Conservation (phyloP, 768 basidiomycete genomes). For the Candolleomyces eurysporus region DNA sequence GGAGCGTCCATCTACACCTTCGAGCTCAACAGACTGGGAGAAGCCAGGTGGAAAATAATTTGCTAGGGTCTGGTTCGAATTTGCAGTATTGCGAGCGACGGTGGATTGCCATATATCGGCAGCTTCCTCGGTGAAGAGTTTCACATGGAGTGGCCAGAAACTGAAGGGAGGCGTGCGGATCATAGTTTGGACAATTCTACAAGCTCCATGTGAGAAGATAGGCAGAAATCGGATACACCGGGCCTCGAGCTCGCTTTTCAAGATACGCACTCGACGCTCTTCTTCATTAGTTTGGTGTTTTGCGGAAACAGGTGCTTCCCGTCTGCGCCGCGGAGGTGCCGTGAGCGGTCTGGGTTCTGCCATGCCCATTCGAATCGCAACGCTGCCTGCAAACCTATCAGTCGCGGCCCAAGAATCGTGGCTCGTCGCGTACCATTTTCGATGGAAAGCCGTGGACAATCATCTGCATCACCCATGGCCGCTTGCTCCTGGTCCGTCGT, state of each 20-base stretch:
- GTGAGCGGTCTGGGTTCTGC: constrained; percentile 72
- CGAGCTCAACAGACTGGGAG: constrained; percentile 50
- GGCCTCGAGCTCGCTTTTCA: neutral
- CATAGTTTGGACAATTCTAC: constrained; percentile 62
- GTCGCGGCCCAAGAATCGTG: neutral
- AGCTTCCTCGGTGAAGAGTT: constrained; percentile 68
- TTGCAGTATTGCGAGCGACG: constrained; percentile 2
- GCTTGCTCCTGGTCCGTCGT: constrained; percentile 53
- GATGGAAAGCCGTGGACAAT: constrained; percentile 84
- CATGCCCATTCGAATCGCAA: constrained; percentile 84
- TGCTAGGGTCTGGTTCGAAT: neutral
- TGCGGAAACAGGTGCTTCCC: constrained; percentile 38
- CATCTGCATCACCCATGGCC: constrained; percentile 86
- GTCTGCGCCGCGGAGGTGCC: constrained; percentile 53
- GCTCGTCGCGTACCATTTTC: constrained; percentile 38
- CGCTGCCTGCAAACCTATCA: constrained; percentile 46
- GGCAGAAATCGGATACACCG: neutral
- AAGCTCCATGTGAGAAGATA: neutral
- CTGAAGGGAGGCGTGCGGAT: constrained; percentile 64
- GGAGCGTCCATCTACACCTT: constrained; percentile 70
- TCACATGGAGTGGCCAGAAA: constrained; percentile 72
- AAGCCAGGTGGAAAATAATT: constrained; percentile 49
- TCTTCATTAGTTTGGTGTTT: constrained; percentile 35
- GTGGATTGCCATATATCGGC: constrained; percentile 48
- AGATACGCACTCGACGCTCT: constrained; percentile 46